A percentile compares a stretch with the other conserved stretches of the same genome.
These are phyloP conservation scores for Thermothelomyces thermophilus DNA, from an alignment of 2,329 filamentous ascomycete genomes.

Conservation along the genomic window DNA sequence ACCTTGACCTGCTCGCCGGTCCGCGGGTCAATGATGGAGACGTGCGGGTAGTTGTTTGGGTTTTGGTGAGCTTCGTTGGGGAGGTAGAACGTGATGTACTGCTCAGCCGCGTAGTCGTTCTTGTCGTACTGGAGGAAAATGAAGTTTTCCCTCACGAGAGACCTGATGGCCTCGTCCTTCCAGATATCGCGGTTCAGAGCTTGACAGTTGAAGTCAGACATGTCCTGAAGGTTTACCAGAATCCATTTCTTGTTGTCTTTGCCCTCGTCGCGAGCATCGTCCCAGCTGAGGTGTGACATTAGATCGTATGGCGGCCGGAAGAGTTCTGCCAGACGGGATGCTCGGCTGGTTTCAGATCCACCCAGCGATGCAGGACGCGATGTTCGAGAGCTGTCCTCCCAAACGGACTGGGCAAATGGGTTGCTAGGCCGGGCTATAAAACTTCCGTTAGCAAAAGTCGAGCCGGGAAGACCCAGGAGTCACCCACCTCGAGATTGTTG, in stretches of 20 bases:
- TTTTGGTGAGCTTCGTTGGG: constrained; percentile 62
- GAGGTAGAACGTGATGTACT: constrained; percentile 91
- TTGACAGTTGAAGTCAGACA: constrained; percentile 90
- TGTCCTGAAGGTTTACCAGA: constrained; percentile 89
- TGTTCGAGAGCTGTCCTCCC: constrained; percentile 29
- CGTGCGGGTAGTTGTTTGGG: constrained; percentile 88
- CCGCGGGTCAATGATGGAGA: constrained; percentile 89
- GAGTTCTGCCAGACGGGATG: constrained; percentile 77
- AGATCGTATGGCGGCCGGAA: constrained; percentile 90
- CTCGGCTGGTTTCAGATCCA: constrained; percentile 59
- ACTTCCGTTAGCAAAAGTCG: background rate
- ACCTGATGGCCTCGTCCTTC: constrained; percentile 75
- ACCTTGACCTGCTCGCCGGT: constrained; percentile 97
- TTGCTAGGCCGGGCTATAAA: constrained; percentile 25
- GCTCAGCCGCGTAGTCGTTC: constrained; percentile 67
- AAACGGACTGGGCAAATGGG: constrained; percentile 36
- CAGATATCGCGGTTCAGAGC: constrained; percentile 90
- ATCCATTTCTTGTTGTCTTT: constrained; percentile 92
- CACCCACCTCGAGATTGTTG: constrained; percentile 22
- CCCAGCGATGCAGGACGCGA: constrained; percentile 14
- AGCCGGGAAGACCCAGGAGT: background rate
- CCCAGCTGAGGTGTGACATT: constrained; percentile 74
- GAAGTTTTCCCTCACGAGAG: constrained; percentile 86
- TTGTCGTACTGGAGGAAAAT: constrained; percentile 93
- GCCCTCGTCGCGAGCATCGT: constrained; percentile 75